Evolutionary conservation across 306 rosid genomes (phyloP).

Genomic region (Nissolia schottii): DNA sequence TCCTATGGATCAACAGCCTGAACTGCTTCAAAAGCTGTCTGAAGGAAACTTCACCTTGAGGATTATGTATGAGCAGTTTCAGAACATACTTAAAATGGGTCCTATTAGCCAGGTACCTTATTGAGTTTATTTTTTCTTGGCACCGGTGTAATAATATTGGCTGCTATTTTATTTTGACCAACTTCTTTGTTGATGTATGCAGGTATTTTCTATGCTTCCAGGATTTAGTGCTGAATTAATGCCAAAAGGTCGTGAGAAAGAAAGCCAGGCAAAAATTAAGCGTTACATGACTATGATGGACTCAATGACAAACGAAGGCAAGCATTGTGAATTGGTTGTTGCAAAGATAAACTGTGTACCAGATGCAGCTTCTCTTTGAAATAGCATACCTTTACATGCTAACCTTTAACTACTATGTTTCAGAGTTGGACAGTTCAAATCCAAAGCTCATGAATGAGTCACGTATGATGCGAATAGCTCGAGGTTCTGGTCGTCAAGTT

Average conservation of each 20-base stretch:
- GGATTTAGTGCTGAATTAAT: constrained; percentile 60
- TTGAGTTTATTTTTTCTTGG: background rate
- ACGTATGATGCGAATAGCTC: constrained; percentile 72
- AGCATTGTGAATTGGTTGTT: background rate
- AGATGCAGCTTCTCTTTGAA: background rate
- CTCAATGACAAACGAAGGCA: constrained; percentile 24
- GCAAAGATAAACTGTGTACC: background rate
- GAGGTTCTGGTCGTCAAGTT: constrained; percentile 70
- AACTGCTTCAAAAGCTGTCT: constrained; percentile 75
- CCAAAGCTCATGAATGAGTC: constrained; percentile 79
- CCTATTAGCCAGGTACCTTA: constrained; percentile 66
- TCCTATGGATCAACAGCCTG: constrained; percentile 90
- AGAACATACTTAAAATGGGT: constrained; percentile 76
- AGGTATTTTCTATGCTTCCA: constrained; percentile 88
- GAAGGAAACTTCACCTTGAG: constrained; percentile 85
- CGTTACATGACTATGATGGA: constrained; percentile 99
- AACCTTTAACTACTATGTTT: constrained; percentile 23
- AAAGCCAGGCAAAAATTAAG: constrained; percentile 83
- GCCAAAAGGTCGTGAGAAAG: constrained; percentile 93
- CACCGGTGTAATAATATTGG: background rate
- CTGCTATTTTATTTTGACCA: constrained; percentile 5
- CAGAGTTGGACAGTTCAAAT: constrained; percentile 85
- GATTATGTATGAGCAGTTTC: constrained; percentile 87
- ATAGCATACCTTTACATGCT: background rate
- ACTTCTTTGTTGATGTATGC: constrained; percentile 5